Evolutionary conservation across 345 rosid genomes (phyloP).

Genomic region (Firmiana major): DNA sequence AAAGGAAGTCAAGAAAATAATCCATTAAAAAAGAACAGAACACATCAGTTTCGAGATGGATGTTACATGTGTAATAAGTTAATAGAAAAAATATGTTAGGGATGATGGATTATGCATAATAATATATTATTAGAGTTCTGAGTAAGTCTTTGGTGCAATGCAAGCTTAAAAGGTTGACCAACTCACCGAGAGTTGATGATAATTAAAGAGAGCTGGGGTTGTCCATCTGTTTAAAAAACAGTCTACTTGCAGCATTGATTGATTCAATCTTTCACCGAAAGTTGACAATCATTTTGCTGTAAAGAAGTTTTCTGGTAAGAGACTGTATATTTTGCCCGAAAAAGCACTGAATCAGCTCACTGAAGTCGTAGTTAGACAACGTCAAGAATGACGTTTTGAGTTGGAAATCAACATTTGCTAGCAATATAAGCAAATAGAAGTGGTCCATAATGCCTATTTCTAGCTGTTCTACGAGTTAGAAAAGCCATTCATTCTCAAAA

Average conservation of each 20-base stretch:
- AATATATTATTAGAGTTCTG: not conserved
- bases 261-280: slow-evolving; percentile 15
- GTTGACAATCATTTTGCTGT: slow-evolving; percentile 12
- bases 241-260: not conserved
- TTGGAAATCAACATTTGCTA: not conserved
- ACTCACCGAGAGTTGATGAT: not conserved
- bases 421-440: not conserved
- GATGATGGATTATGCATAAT: too few species aligned
- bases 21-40: not conserved
- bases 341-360: slow-evolving; percentile 7
- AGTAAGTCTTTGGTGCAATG: not conserved
- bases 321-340: not conserved
- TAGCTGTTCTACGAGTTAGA: not conserved
- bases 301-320: not conserved
- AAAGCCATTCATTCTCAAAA: slow-evolving; percentile 2
- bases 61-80: slow-evolving; percentile 8
- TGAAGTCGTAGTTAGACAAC: slow-evolving; percentile 7
- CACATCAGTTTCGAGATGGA: slow-evolving; percentile 4
- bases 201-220: not conserved
- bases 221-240: too few species aligned
- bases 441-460: not conserved
- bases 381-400: not conserved
- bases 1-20: not conserved
- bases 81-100: too few species aligned
- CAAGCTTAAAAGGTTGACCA: not conserved